A percentile compares a stretch with the other conserved stretches of the same genome.
Conservation (phyloP, 306 rosid genomes). For the Malus domestica region DNA sequence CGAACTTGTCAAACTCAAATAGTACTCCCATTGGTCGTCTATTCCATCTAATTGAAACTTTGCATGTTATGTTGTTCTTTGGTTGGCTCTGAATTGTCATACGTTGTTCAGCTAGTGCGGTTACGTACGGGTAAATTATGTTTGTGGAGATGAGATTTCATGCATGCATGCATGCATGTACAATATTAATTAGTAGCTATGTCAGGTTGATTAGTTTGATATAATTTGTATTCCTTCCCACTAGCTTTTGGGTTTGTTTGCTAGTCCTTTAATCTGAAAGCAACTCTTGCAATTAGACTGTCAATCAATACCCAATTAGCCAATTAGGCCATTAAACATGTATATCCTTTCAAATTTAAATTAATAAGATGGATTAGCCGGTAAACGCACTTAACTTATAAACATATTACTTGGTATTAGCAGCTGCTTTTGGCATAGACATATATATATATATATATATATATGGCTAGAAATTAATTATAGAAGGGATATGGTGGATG, state of each 20-base stretch:
- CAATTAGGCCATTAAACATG: background rate
- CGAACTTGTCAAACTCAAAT: too few species aligned
- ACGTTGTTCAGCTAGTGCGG: too few species aligned
- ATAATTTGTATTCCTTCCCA: background rate
- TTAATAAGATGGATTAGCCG: background rate
- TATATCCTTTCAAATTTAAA: background rate
- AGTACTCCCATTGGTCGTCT: too few species aligned
- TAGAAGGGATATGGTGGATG: background rate
- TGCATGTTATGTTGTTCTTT: too few species aligned
- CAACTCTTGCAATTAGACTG: background rate
- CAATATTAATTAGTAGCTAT: background rate
- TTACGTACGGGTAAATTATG: background rate
- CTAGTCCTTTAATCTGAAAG: constrained; percentile 1
- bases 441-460: too few species aligned
- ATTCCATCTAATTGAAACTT: too few species aligned
- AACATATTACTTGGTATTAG: background rate
- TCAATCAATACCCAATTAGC: background rate
- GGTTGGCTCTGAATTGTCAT: too few species aligned
- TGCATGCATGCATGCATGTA: background rate
- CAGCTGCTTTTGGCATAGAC: background rate
- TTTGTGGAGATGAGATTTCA: background rate
- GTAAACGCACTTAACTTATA: background rate
- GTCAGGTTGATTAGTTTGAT: background rate
- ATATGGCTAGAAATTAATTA: background rate
- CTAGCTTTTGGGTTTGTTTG: background rate